Percentiles rank a stretch among this genome's conserved stretches.
These are phyloP conservation scores for Ascosphaera apis DNA, from an alignment of 2,329 filamentous ascomycete genomes.

Conservation along the genomic window DNA sequence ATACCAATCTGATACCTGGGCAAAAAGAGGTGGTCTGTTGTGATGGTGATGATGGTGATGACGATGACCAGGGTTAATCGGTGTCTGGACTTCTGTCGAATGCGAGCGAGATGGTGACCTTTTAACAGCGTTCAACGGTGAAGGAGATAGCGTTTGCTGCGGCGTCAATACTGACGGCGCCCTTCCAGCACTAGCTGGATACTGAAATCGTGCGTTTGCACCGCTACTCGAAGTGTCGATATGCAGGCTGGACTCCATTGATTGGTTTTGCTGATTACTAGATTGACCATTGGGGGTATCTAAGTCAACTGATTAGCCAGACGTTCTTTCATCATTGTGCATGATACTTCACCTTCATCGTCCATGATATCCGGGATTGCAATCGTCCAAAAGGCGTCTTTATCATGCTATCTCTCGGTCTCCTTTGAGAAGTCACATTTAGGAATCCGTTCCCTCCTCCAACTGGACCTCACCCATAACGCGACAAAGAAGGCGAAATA, in stretches of 20 bases:
- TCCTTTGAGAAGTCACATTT: too few relatives aligned
- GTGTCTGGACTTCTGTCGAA: neutral
- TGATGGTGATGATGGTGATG: neutral
- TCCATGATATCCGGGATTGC: neutral
- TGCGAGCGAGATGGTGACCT: neutral
- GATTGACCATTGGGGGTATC: too few relatives aligned
- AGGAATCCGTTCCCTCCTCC: too few relatives aligned
- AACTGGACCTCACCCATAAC: too few relatives aligned
- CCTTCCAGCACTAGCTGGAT: conserved; percentile 8
- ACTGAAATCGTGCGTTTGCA: conserved; percentile 3
- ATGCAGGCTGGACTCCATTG: neutral
- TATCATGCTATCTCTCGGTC: neutral
- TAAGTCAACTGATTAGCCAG: neutral
- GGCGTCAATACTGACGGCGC: conserved; percentile 8
- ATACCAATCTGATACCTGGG: conserved; percentile 64
- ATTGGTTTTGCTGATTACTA: neutral
- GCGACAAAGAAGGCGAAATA: too few relatives aligned
- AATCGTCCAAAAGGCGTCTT: neutral
- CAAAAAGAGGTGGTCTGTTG: conserved; percentile 25
- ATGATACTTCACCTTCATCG: neutral
- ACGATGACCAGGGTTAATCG: neutral
- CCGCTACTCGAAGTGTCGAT: neutral
- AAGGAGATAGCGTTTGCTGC: conserved; percentile 6
- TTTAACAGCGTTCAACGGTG: conserved; percentile 4
- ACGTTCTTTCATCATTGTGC: neutral